phyloP scores from a whole-genome alignment of 306 rosid species.

The Inga laurina region DNA sequence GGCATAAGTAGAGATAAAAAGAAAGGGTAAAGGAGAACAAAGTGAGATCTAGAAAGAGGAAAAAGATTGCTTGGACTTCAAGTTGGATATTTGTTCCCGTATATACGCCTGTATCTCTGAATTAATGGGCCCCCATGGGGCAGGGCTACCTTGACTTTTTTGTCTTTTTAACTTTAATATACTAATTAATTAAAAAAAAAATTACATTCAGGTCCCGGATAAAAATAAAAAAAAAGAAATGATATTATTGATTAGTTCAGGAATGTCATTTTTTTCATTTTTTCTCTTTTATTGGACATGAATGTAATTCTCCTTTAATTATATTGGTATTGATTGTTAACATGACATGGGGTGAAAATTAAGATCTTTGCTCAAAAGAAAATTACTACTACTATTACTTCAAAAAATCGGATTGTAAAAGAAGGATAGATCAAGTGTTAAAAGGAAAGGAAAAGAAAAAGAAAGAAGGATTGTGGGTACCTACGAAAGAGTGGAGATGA shows the following conservation, averaged over 20 bases:
- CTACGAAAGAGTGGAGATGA: constrained; percentile 65
- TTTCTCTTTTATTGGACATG: no score
- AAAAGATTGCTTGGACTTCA: constrained; percentile 59
- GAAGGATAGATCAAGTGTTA: not conserved
- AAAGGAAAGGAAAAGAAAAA: not conserved
- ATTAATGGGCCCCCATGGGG: constrained; percentile 24
- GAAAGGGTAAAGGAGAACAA: not conserved
- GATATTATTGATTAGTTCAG: no score
- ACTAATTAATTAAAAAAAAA: not conserved
- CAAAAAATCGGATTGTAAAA: not conserved
- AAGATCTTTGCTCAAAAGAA: not conserved
- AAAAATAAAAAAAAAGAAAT: no score
- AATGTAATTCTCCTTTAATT: not conserved
- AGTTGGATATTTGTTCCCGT: constrained; percentile 54
- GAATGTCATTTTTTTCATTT: no score
- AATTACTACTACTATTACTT: not conserved
- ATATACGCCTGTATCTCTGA: constrained; percentile 39
- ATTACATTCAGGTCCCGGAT: no score
- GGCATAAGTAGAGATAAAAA: constrained; percentile 18
- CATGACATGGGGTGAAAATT: constrained; percentile 5
- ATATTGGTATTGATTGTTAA: not conserved
- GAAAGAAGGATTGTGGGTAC: constrained; percentile 39
- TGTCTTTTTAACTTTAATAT: not conserved
- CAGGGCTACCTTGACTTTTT: not conserved
- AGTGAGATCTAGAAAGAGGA: constrained; percentile 42